Evolutionary conservation across 2,329 filamentous ascomycete genomes (phyloP).

Genomic region (Plenodomus biglobosus): DNA sequence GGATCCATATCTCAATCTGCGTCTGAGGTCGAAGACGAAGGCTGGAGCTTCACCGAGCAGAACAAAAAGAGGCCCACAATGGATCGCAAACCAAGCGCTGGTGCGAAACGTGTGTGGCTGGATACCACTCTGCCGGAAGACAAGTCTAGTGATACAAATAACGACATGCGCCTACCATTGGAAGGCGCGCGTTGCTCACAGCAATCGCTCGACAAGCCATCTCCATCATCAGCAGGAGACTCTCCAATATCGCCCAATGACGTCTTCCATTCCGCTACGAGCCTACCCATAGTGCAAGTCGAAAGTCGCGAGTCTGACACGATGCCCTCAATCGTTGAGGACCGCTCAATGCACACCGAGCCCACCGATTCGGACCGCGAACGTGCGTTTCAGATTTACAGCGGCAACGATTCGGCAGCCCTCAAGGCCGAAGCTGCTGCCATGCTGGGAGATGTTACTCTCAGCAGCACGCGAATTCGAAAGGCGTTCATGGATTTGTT

Average conservation of each 20-base stretch:
- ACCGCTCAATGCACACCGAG: constrained; percentile 39
- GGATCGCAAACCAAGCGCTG: not conserved
- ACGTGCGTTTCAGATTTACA: constrained; percentile 79
- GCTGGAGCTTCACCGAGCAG: constrained; percentile 41
- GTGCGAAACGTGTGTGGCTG: constrained; percentile 44
- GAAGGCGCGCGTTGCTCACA: constrained; percentile 44
- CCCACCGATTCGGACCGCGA: constrained; percentile 68
- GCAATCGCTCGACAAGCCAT: constrained; percentile 38
- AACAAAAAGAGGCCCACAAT: constrained; percentile 18
- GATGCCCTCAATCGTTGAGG: constrained; percentile 43
- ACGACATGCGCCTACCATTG: constrained; percentile 41
- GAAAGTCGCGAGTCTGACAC: constrained; percentile 49
- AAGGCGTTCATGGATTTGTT: constrained; percentile 91
- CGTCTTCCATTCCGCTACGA: constrained; percentile 52
- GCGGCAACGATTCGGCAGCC: constrained; percentile 80
- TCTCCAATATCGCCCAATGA: constrained; percentile 48
- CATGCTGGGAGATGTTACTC: constrained; percentile 75
- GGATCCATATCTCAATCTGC: constrained; percentile 28
- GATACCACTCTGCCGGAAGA: constrained; percentile 44
- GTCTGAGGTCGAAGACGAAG: constrained; percentile 44
- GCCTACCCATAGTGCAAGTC: constrained; percentile 54
- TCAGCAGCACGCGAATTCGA: constrained; percentile 56
- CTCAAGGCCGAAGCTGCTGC: constrained; percentile 77
- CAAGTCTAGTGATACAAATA: constrained; percentile 27
- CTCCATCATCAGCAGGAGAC: constrained; percentile 38